Evolutionary conservation across 345 rosid genomes (phyloP), one percentile per base, ranked within the genome.

Genomic region (Camelina neglecta): DNA sequence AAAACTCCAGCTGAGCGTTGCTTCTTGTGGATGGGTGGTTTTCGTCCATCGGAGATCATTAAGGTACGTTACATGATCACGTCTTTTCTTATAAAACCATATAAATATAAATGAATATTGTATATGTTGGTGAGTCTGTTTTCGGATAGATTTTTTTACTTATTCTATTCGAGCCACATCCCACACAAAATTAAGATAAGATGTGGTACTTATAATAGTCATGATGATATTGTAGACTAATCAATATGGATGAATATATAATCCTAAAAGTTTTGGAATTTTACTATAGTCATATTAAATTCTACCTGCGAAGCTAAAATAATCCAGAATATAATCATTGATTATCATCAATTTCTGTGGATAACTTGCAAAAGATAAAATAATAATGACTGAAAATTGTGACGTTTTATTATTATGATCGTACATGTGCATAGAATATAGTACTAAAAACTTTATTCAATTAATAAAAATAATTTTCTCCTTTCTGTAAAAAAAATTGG

Each of bases 1-100:
- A 93, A 86, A 87, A 82, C 99, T 65, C 99, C 98, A 4, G 97
- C 97, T 4, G 99, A 96, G 67, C 85, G 99, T n/a, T 96, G 98
- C 81, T 96, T 91, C 87, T 77, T 91, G 92, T 96, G 99, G 99
- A 74, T 96, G 85, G 99, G 98, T 2, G 99, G 90, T 41, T 96
- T 89, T 71, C 94, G 97, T 8, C 99, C 99, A 10, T 96, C 98
- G 18, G 97, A 93, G 74, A 87, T 96, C 85, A 87, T 96, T 82
- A 96, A 88, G 98, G 99, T 93, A 83, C 49, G 35, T 68, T 68
- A 7, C 36, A 29, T 29, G 31, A 4, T 29, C 31, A 11, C 26
- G 0, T 67, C 15, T 72, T 50, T 57, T 38, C 24, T 47, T 65
- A 23, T n/a, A 58, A 2, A 48, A 24, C 11, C 18, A 38, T 75